phyloP scores from a whole-genome alignment of 148 eudicot species.

The Limonium bicolor region DNA sequence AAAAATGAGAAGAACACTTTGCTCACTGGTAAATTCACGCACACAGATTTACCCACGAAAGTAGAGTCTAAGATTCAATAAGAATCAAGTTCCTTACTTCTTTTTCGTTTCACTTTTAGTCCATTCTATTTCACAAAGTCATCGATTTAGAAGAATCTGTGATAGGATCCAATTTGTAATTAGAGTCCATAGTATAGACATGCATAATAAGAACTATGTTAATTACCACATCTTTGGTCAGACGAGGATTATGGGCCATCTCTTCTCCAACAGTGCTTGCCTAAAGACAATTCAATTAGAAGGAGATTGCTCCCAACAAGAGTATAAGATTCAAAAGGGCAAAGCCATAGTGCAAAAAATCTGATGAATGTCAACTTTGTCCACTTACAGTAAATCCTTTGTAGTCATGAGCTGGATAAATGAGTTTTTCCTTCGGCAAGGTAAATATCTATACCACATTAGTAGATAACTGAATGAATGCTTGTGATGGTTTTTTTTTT shows the following conservation, averaged over 20 bases:
- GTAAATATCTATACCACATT: constrained; percentile 56
- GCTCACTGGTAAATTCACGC: too few relatives aligned
- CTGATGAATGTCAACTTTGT: not conserved
- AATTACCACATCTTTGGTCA: constrained; percentile 84
- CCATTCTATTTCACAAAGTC: too few relatives aligned
- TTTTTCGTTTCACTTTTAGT: too few relatives aligned
- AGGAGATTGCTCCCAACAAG: too few relatives aligned
- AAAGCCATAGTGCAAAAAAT: not conserved
- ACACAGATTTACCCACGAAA: too few relatives aligned
- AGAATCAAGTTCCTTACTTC: too few relatives aligned
- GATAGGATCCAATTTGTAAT: too few relatives aligned
- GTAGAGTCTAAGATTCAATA: too few relatives aligned
- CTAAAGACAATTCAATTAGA: constrained; percentile 20
- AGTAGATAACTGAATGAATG: constrained; percentile 1
- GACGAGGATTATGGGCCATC: constrained; percentile 71
- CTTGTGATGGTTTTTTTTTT: not conserved
- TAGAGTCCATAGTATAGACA: too few relatives aligned
- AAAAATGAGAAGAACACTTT: not conserved
- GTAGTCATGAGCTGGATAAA: constrained; percentile 97
- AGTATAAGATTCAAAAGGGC: too few relatives aligned
- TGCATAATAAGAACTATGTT: too few relatives aligned
- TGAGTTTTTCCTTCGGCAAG: constrained; percentile 68
- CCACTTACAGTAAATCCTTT: constrained; percentile 73
- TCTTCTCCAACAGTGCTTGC: constrained; percentile 93
- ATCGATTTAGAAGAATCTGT: too few relatives aligned